Percentiles rank a stretch among this genome's conserved stretches.
Conservation (phyloP, 768 basidiomycete species). For the Tulasnella sp. region DNA sequence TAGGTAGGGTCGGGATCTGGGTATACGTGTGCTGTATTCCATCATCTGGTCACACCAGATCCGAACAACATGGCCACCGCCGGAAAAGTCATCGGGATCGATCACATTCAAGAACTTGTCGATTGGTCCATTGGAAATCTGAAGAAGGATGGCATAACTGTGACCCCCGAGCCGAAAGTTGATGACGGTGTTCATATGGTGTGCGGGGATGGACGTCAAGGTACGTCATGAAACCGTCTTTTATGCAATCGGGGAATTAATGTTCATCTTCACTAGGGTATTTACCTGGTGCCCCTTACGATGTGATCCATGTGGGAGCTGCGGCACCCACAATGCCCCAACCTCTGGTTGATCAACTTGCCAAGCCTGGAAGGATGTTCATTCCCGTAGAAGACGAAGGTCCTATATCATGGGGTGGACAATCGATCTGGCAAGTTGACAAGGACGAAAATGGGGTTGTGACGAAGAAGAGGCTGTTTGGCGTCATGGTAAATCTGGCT, state of each 20-base stretch:
- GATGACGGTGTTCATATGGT: constrained; percentile 47
- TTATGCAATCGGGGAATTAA: not conserved
- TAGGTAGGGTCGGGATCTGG: constrained; percentile 63
- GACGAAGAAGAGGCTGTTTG: constrained; percentile 53
- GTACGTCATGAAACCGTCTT: constrained; percentile 24
- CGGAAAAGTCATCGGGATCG: constrained; percentile 77
- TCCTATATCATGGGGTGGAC: constrained; percentile 20
- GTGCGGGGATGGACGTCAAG: constrained; percentile 68
- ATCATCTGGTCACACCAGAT: constrained; percentile 48
- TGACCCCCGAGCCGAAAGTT: constrained; percentile 33
- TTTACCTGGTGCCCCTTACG: constrained; percentile 37
- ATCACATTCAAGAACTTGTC: constrained; percentile 73
- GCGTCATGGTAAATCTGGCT: constrained; percentile 50
- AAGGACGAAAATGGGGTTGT: constrained; percentile 61
- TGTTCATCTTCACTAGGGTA: constrained; percentile 26
- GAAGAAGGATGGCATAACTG: constrained; percentile 44
- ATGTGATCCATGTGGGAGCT: constrained; percentile 89
- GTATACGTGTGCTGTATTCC: constrained; percentile 70
- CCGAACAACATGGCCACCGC: not conserved
- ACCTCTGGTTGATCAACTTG: constrained; percentile 64
- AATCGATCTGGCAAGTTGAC: constrained; percentile 63
- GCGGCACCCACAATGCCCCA: constrained; percentile 66
- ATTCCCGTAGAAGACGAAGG: constrained; percentile 67
- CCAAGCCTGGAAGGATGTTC: constrained; percentile 71
- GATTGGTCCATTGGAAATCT: constrained; percentile 60